Evolutionary conservation across 2,329 filamentous ascomycete genomes (phyloP).

Genomic region (Tetracladium maxilliforme): DNA sequence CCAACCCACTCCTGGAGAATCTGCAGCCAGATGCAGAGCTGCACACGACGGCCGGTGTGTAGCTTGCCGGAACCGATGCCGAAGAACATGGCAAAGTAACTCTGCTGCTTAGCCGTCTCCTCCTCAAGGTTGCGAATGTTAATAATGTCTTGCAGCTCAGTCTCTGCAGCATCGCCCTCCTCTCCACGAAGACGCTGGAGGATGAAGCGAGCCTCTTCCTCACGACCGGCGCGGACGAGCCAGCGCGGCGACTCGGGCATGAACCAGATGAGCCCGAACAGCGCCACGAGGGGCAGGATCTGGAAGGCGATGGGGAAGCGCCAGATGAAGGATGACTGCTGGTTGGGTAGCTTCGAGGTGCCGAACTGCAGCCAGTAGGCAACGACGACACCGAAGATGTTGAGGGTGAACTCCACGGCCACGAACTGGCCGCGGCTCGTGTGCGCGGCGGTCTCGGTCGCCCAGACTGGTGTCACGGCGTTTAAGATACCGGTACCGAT

Average conservation of each 20-base stretch:
- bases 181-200: slow-evolving; percentile 5
- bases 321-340: slow-evolving; percentile 35
- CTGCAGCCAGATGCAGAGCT: slow-evolving; percentile 46
- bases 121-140: slow-evolving; percentile 48
- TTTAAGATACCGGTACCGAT: slow-evolving; percentile 58
- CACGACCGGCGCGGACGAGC: slow-evolving; percentile 9
- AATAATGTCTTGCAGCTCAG: slow-evolving; percentile 54
- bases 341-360: too few species aligned
- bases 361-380: slow-evolving; percentile 42
- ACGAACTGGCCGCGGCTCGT: slow-evolving; percentile 50
- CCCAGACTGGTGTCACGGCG: slow-evolving; percentile 57
- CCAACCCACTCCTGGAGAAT: slow-evolving; percentile 56
- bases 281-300: slow-evolving; percentile 24
- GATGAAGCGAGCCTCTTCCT: slow-evolving; percentile 8
- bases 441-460: slow-evolving; percentile 54
- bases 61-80: not conserved
- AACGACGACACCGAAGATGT: slow-evolving; percentile 52
- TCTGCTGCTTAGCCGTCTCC: slow-evolving; percentile 29
- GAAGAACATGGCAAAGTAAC: slow-evolving; percentile 52
- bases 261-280: slow-evolving; percentile 19
- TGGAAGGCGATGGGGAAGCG: slow-evolving; percentile 33
- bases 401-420: slow-evolving; percentile 55
- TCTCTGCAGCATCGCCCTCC: slow-evolving; percentile 38
- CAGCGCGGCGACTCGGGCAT: slow-evolving; percentile 22
- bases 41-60: not conserved